phyloP scores from a whole-genome alignment of 2,329 filamentous ascomycete genomes.

The Pyrenochaeta sp. region DNA sequence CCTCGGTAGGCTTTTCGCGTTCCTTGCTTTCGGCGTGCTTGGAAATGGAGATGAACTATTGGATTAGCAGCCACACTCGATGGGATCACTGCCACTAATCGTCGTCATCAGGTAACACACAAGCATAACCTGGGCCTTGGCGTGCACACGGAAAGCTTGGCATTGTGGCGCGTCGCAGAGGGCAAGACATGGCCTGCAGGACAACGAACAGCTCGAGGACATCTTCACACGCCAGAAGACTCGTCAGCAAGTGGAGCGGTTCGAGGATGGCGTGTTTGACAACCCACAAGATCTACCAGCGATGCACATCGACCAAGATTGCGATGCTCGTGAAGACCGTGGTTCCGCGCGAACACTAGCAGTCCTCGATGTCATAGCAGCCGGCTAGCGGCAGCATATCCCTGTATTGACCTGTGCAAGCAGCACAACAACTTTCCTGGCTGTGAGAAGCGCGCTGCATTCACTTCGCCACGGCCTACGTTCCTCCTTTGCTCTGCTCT shows the following conservation, averaged over 20 bases:
- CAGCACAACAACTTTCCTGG: constrained; percentile 26
- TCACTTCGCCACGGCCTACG: constrained; percentile 9
- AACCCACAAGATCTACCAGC: background rate
- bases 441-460: constrained; percentile 4
- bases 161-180: background rate
- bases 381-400: constrained; percentile 26
- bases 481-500: constrained; percentile 7
- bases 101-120: background rate
- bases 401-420: constrained; percentile 19
- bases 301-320: background rate
- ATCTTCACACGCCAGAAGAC: background rate
- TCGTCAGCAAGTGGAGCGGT: background rate
- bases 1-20: background rate
- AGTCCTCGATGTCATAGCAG: constrained; percentile 6
- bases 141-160: background rate
- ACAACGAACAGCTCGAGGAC: background rate
- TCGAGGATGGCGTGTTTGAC: background rate
- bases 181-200: background rate
- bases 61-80: background rate
- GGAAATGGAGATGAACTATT: background rate
- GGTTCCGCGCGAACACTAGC: background rate
- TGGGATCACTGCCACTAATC: background rate
- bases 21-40: background rate
- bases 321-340: background rate
- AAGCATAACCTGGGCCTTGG: background rate